These are phyloP conservation scores for Cutaneotrichosporon cutaneum DNA, from an alignment of 1,284 basidiomycete species.

Conservation along the genomic window DNA sequence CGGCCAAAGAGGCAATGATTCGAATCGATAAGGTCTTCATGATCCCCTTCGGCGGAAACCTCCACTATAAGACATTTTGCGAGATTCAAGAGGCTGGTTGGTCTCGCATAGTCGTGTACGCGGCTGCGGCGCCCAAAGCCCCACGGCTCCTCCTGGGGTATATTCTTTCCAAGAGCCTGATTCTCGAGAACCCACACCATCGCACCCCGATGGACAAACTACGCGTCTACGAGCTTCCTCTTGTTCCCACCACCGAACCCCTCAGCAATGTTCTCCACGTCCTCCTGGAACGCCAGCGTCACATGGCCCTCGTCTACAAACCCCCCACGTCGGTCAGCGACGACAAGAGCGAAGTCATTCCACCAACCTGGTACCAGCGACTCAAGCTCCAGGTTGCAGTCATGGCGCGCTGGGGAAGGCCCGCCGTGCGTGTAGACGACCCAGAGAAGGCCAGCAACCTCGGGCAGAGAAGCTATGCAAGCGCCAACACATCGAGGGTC, in stretches of 20 bases:
- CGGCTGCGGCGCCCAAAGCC: too few relatives aligned
- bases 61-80: constrained; percentile 74
- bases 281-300: constrained; percentile 86
- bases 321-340: constrained; percentile 35
- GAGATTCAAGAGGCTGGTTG: constrained; percentile 74
- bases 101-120: constrained; percentile 64
- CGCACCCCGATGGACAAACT: constrained; percentile 73
- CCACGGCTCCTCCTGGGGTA: constrained; percentile 66
- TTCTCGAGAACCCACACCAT: constrained; percentile 84
- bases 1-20: constrained; percentile 72
- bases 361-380: constrained; percentile 5
- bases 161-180: constrained; percentile 77
- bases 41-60: constrained; percentile 73
- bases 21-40: constrained; percentile 67
- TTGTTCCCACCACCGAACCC: constrained; percentile 80
- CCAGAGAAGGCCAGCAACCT: background rate
- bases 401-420: too few relatives aligned
- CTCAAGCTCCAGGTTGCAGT: constrained; percentile 47
- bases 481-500: background rate
- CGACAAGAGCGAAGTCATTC: background rate
- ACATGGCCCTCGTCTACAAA: constrained; percentile 84
- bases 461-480: background rate
- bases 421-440: too few relatives aligned
- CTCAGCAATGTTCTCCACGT: constrained; percentile 81
- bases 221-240: constrained; percentile 78